Base-by-base conservation (phyloP, 495 filamentous ascomycete species). In the Aspergillus egyptiacus region DNA sequence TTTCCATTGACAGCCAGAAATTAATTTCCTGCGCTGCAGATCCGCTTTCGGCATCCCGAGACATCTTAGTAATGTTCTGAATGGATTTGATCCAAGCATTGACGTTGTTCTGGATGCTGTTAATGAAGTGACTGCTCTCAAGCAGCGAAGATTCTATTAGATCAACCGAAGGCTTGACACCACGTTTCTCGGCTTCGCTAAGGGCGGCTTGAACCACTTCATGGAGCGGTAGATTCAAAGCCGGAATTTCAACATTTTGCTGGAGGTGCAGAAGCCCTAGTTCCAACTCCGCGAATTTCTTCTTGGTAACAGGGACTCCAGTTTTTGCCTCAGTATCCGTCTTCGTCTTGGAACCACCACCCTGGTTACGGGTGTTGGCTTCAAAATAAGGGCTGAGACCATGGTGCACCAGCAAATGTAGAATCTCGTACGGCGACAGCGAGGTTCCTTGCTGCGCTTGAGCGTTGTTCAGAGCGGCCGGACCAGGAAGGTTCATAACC, bases 81-180 rank as follows among this genome's bases (percentile, higher is more conserved):
- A 99, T 97, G 8, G 91, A 95, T 70, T 95, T 89, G 67, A 96
- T 96, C 93, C 93, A 99, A 54, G 82, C 80, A 70, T 95, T 97
- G 38, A 96, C 93, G 11, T 80, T 90, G 44, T 86, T 85, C 61
- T 97, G 94, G 22, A 99, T 74, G 51, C 84, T 91, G 64, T 99
- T 99, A 45, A 95, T 81, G 55, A 97, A 95, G 10, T 81, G 80
- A 64, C 86, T 95, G 66, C 94, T 93, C 32, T 84, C 77, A 18
- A 96, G 71, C 18, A 91, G 71, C 2, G 73, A 64, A 4, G 78
- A 51, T 23, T 88, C 85, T 42, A 98, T 85, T 41, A 88, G 60
- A 30, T 96, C 90, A 15, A 87, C 74, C 0, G 82, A 79, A 13
- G 87, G 78, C 54, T 83, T 86, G 13, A 76, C 68, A 45, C 78